These are phyloP conservation scores for Wickerhamomyces bovis DNA, from an alignment of 805 yeast species.

Conservation along the genomic window DNA sequence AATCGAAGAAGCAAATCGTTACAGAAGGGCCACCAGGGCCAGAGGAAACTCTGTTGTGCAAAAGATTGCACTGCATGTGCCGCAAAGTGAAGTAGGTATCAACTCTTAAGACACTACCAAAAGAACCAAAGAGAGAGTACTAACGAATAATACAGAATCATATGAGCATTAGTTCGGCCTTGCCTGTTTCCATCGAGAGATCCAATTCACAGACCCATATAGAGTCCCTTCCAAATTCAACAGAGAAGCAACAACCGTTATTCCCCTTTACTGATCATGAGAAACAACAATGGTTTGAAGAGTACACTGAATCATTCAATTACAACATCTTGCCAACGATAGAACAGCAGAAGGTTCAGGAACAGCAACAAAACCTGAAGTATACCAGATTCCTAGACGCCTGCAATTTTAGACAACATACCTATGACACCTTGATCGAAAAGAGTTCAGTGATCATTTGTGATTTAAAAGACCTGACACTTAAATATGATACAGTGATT, in stretches of 20 bases:
- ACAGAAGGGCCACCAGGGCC: slow-evolving; percentile 27
- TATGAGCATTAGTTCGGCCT: not conserved
- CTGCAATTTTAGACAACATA: slow-evolving; percentile 26
- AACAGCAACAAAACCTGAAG: slow-evolving; percentile 30
- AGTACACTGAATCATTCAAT: slow-evolving; percentile 34
- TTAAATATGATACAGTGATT: slow-evolving; percentile 52
- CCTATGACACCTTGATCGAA: slow-evolving; percentile 32
- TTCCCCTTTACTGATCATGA: slow-evolving; percentile 30
- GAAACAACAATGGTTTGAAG: slow-evolving; percentile 28
- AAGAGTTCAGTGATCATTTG: slow-evolving; percentile 41
- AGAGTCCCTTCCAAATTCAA: not conserved
- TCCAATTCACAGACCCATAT: slow-evolving; percentile 11
- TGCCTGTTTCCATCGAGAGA: slow-evolving; percentile 6
- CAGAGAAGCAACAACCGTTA: slow-evolving; percentile 1
- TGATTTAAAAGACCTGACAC: slow-evolving; percentile 41
- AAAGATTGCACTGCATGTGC: slow-evolving; percentile 49
- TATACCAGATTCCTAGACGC: slow-evolving; percentile 26
- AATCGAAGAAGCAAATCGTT: slow-evolving; percentile 7
- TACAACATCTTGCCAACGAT: slow-evolving; percentile 34
- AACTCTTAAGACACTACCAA: not conserved
- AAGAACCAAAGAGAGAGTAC: not conserved
- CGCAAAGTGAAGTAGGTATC: slow-evolving; percentile 29
- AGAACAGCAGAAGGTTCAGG: slow-evolving; percentile 35
- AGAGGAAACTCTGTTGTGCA: slow-evolving; percentile 61
- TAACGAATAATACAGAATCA: slow-evolving; percentile 3